A percentile compares a stretch with the other conserved stretches of the same genome.
These are phyloP conservation scores for Globisporangium nunn DNA, from an alignment of 352 stramenopile genomes.

Conservation along the genomic window DNA sequence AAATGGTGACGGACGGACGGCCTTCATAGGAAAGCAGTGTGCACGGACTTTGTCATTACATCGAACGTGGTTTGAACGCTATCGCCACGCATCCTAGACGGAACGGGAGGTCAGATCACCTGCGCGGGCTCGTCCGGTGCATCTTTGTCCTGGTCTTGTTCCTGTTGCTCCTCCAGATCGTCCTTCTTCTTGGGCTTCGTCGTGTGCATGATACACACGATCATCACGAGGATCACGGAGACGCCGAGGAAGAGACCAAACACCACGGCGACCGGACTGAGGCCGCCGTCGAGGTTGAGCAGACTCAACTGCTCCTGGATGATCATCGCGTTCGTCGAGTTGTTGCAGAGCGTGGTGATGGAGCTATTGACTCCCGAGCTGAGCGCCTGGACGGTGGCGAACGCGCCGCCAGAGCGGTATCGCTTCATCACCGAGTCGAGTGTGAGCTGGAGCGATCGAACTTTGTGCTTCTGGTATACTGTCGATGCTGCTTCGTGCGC, in stretches of 20 bases:
- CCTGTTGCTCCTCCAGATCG: background rate
- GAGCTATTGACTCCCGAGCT: background rate
- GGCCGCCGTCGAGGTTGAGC: constrained; percentile 8
- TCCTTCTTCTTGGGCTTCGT: constrained; percentile 12
- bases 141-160: constrained; percentile 5
- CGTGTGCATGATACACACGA: constrained; percentile 17
- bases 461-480: constrained; percentile 8
- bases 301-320: constrained; percentile 14
- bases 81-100: background rate
- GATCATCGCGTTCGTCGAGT: constrained; percentile 3
- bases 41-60: background rate
- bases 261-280: constrained; percentile 11
- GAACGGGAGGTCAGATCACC: constrained; percentile 6
- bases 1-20: no score
- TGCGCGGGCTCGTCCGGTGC: constrained; percentile 6
- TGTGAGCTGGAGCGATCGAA: constrained; percentile 9
- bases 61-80: background rate
- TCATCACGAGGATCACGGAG: constrained; percentile 14
- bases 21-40: no score
- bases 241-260: constrained; percentile 15
- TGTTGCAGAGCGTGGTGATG: constrained; percentile 8
- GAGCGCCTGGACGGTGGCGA: background rate
- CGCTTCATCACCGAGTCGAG: constrained; percentile 8
- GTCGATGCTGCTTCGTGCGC: background rate
- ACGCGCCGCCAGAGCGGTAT: background rate